Percentiles rank a stretch among this genome's conserved stretches.
Conservation (phyloP, 768 basidiomycete species). For the Rhodotorula paludigena region DNA sequence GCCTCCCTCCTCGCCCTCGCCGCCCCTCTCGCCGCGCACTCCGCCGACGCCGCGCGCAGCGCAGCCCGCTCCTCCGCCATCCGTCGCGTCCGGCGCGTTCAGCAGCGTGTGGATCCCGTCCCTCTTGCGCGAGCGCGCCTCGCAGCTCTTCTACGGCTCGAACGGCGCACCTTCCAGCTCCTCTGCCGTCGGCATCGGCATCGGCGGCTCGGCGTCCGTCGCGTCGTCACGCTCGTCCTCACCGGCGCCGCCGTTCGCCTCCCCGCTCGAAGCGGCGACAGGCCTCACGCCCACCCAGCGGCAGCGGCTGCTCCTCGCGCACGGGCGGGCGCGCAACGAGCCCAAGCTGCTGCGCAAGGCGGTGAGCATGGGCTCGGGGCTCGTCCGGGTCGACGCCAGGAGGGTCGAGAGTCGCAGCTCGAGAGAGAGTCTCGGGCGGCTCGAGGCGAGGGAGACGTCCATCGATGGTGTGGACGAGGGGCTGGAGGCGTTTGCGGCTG, state of each 20-base stretch:
- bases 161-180: too few species aligned
- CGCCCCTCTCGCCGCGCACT: background rate
- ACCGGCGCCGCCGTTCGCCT: background rate
- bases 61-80: too few species aligned
- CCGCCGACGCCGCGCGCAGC: background rate
- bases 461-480: background rate
- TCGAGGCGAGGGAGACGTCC: background rate
- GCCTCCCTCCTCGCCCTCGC: background rate
- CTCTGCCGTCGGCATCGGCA: background rate
- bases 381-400: background rate
- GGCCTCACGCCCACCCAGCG: background rate
- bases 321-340: background rate
- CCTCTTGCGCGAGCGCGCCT: constrained; percentile 12
- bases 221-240: background rate
- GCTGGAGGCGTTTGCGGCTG: background rate
- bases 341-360: constrained; percentile 1
- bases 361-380: background rate
- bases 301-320: background rate
- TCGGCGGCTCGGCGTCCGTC: background rate
- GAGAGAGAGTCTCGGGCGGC: constrained; percentile 2
- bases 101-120: background rate
- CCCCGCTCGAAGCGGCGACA: background rate
- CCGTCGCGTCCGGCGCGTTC: background rate
- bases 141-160: constrained; percentile 6
- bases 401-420: background rate